phyloP scores from a whole-genome alignment of 768 basidiomycete genomes.

The Dentipellis sp. region DNA sequence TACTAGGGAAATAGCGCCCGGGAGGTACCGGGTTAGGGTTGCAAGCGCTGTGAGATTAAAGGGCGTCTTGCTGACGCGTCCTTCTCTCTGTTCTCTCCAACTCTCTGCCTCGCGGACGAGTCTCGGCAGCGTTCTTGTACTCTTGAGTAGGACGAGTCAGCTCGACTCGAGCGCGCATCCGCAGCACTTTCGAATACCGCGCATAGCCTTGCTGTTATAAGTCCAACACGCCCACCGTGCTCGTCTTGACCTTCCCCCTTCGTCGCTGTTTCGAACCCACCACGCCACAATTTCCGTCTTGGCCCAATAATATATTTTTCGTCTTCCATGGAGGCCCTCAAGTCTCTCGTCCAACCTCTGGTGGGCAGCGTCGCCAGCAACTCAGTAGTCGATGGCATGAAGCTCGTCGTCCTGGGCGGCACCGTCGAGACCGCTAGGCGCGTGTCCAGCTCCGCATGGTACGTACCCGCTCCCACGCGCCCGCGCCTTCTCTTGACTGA shows the following conservation, averaged over 20 bases:
- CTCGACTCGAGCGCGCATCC: slow-evolving; percentile 2
- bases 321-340: slow-evolving; percentile 12
- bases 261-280: neutral
- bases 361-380: slow-evolving; percentile 14
- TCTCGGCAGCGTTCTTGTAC: neutral
- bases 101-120: neutral
- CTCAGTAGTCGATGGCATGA: slow-evolving; percentile 81
- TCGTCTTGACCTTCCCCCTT: neutral
- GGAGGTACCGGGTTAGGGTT: neutral
- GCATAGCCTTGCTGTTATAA: neutral
- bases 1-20: neutral
- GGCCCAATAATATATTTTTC: neutral
- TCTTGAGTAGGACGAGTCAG: slow-evolving; percentile 5
- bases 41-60: slow-evolving; percentile 12
- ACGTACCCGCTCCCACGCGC: slow-evolving; percentile 18
- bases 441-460: slow-evolving; percentile 80
- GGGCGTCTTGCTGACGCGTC: neutral
- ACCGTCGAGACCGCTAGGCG: slow-evolving; percentile 82
- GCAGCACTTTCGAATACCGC: neutral
- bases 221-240: neutral
- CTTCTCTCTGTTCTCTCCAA: neutral
- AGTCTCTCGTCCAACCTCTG: slow-evolving; percentile 15
- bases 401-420: slow-evolving; percentile 82
- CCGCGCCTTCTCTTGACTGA: slow-evolving; percentile 4
- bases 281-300: neutral